Conservation (phyloP, 2,329 filamentous ascomycete genomes). For the Hymenoscyphus linearis region DNA sequence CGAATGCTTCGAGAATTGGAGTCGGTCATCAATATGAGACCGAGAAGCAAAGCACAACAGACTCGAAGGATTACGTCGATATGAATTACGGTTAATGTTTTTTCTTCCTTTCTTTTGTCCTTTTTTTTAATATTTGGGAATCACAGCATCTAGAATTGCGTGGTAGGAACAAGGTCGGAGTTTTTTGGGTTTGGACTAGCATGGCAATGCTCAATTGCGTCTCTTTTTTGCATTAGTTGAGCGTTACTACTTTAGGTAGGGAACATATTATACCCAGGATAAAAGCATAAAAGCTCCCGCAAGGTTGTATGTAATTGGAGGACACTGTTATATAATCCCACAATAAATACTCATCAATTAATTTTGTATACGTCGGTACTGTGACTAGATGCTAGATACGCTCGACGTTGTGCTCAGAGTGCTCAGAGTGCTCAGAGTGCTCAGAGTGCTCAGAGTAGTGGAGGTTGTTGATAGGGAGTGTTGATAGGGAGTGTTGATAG, state of each 20-base stretch:
- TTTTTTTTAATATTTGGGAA: constrained; percentile 11
- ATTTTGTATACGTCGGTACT: no score
- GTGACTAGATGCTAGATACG: no score
- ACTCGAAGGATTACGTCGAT: constrained; percentile 31
- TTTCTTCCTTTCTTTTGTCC: not conserved
- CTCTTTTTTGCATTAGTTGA: constrained; percentile 1
- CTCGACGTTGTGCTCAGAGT: no score
- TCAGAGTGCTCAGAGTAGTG: no score
- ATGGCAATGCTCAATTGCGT: constrained; percentile 11
- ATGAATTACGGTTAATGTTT: constrained; percentile 30
- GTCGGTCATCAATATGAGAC: constrained; percentile 68
- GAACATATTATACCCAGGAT: constrained; percentile 2
- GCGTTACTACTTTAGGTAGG: constrained; percentile 2
- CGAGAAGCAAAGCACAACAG: constrained; percentile 30
- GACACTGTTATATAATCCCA: not conserved
- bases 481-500: no score
- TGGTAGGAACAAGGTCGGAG: constrained; percentile 1
- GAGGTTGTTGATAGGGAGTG: no score
- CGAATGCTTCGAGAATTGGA: constrained; percentile 92
- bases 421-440: no score
- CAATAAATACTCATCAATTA: not conserved
- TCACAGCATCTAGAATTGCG: constrained; percentile 3
- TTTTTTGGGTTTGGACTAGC: constrained; percentile 2
- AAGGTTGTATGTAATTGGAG: not conserved
- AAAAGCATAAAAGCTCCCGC: constrained; percentile 1